Evolutionary conservation across 306 rosid species (phyloP).

Genomic region (Coriaria nepalensis): DNA sequence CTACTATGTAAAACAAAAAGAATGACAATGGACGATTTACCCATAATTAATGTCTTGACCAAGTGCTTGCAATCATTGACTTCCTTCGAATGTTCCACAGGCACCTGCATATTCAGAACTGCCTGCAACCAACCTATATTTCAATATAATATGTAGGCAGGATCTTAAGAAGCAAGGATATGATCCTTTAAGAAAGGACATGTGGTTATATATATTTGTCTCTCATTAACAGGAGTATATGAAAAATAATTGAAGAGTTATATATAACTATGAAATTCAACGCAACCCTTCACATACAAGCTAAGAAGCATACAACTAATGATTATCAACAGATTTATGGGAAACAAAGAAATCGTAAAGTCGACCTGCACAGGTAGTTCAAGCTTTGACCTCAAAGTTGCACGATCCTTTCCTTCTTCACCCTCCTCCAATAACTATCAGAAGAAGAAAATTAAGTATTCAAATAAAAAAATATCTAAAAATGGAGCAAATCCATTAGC

Average conservation of each 20-base stretch:
- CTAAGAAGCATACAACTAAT: neutral
- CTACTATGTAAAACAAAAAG: constrained; percentile 6
- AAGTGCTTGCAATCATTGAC: constrained; percentile 90
- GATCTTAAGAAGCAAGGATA: constrained; percentile 1
- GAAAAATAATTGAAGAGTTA: no score
- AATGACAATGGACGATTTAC: constrained; percentile 36
- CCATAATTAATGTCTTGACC: constrained; percentile 94
- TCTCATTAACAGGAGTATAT: no score
- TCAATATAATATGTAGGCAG: constrained; percentile 8
- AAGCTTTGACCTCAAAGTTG: constrained; percentile 88
- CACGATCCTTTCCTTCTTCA: constrained; percentile 87
- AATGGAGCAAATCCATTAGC: constrained; percentile 4
- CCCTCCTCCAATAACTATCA: constrained; percentile 87
- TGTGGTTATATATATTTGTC: no score
- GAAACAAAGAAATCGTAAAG: neutral
- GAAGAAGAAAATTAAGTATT: constrained; percentile 12
- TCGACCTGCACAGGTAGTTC: constrained; percentile 98
- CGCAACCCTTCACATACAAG: no score
- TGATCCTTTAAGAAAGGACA: neutral
- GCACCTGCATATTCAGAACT: constrained; percentile 81
- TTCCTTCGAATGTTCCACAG: constrained; percentile 87
- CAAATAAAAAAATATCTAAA: constrained; percentile 9
- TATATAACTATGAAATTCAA: no score
- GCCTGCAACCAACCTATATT: constrained; percentile 58
- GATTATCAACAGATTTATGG: neutral